Base-by-base conservation (phyloP, 371 early-diverging fungal species). In the Mortierella sp. region DNA sequence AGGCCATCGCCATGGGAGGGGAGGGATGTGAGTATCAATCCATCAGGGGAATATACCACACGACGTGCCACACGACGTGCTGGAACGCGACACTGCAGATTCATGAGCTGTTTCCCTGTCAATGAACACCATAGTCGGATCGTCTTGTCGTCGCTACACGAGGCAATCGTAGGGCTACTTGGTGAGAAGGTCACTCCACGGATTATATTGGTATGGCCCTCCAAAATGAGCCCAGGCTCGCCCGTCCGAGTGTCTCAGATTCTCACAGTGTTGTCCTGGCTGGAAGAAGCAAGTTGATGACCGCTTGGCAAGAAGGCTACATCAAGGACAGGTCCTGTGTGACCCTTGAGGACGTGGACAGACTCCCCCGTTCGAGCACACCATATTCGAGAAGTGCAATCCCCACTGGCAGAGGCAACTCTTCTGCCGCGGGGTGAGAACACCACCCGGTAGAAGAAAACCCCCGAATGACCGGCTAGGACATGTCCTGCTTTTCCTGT, bases 231-330 rank as follows among this genome's bases (percentile, higher is more conserved):
- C 2, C n/a, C 54, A 24, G 54, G 54, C 24, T 16, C 24, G 24
- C 54, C 24, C 8, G 24, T 24, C 54, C 19, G 1, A 8, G 54
- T 24, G 24, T 54, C 8, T 70, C 76, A 76, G 43, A 55, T 14
- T n/a, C 76, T 54, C 54, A 76, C 70, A 14, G 76, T 69, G n/a
- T 24, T 70, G 71, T 70, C 76, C 0, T 14, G 1, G 69, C 70
- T 44, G 54, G n/a, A 8, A 13, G 76, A 76, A 11, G 71, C 76
- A 31, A 76, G 19, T 26, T 70, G 76, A 31, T 28, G 11, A 1
- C 76, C 76, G 28, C 57, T 44, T 0, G 76, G 76, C 10, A 57
- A 76, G 40, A 69, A 76, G 28, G 13, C 44, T 0, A 76, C 76
- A 43, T 44, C 4, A 21, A 3, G 2, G 5, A 76, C 57, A 24